Evolutionary conservation across 2,329 filamentous ascomycete species (phyloP).

Genomic region (Golovinomyces cichoracearum): DNA sequence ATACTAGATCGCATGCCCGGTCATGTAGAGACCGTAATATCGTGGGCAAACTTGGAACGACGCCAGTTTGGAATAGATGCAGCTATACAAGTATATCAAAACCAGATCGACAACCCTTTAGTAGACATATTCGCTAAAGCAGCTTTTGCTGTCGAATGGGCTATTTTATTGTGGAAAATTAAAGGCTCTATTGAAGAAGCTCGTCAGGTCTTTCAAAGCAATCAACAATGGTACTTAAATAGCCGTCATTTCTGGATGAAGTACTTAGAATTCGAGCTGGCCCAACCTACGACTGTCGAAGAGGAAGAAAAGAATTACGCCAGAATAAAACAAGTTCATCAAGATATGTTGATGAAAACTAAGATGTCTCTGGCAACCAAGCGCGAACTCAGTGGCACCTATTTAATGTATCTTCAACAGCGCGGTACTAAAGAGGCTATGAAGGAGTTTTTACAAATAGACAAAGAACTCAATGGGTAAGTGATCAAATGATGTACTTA

Average conservation of each 20-base stretch:
- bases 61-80: constrained; percentile 63
- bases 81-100: constrained; percentile 59
- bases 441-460: constrained; percentile 60
- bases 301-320: constrained; percentile 38
- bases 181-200: constrained; percentile 61
- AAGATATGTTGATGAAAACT: constrained; percentile 48
- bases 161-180: constrained; percentile 61
- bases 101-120: constrained; percentile 46
- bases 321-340: constrained; percentile 57
- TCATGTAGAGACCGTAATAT: constrained; percentile 67
- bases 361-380: constrained; percentile 39
- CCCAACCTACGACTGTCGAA: constrained; percentile 44
- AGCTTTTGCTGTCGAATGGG: constrained; percentile 70
- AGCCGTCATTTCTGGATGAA: constrained; percentile 74
- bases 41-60: constrained; percentile 63
- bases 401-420: constrained; percentile 64
- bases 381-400: constrained; percentile 49
- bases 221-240: constrained; percentile 60
- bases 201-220: constrained; percentile 56
- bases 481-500: constrained; percentile 10
- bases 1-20: constrained; percentile 54
- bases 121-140: constrained; percentile 63
- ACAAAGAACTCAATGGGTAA: constrained; percentile 68
- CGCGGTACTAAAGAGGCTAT: constrained; percentile 60
- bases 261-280: constrained; percentile 71